A percentile compares a stretch with the other conserved stretches of the same genome.
phyloP scores from a whole-genome alignment of 352 stramenopile species.

The Pythium guiyangense region DNA sequence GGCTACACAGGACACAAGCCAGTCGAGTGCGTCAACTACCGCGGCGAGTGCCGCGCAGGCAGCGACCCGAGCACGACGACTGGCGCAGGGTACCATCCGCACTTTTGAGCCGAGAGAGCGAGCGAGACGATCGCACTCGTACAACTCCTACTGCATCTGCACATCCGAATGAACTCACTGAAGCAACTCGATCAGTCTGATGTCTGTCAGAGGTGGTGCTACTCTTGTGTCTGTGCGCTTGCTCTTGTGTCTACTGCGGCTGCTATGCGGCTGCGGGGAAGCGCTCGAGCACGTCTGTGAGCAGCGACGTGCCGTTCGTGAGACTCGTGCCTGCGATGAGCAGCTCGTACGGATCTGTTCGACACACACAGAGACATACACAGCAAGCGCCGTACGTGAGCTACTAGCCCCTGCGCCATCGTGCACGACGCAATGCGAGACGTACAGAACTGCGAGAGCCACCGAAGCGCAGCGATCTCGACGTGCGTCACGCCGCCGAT shows the following conservation, averaged over 20 bases:
- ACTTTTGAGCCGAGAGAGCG: conserved; percentile 25
- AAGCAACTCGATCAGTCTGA: not conserved
- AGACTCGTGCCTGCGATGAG: conserved; percentile 56
- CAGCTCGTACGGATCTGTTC: conserved; percentile 58
- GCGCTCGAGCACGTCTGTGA: conserved; percentile 46
- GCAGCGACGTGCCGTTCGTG: conserved; percentile 44
- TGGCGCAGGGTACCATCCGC: conserved; percentile 49
- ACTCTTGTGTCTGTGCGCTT: not conserved
- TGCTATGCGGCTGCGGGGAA: conserved; percentile 26
- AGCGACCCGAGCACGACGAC: conserved; percentile 57
- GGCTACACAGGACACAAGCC: conserved; percentile 83
- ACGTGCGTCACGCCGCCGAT: conserved; percentile 66
- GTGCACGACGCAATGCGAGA: conserved; percentile 1
- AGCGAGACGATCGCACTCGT: not conserved
- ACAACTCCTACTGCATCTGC: not conserved
- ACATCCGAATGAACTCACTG: not conserved
- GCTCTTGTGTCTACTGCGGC: not conserved
- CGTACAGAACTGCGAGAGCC: conserved; percentile 65
- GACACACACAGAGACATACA: conserved; percentile 1
- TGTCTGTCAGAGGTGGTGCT: not conserved
- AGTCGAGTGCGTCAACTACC: conserved; percentile 73
- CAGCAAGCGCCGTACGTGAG: not conserved
- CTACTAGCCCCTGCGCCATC: not conserved
- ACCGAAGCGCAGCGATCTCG: conserved; percentile 71
- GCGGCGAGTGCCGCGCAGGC: conserved; percentile 61